Base-by-base conservation (phyloP, 768 basidiomycete species). In the Fomitopsis serialis region DNA sequence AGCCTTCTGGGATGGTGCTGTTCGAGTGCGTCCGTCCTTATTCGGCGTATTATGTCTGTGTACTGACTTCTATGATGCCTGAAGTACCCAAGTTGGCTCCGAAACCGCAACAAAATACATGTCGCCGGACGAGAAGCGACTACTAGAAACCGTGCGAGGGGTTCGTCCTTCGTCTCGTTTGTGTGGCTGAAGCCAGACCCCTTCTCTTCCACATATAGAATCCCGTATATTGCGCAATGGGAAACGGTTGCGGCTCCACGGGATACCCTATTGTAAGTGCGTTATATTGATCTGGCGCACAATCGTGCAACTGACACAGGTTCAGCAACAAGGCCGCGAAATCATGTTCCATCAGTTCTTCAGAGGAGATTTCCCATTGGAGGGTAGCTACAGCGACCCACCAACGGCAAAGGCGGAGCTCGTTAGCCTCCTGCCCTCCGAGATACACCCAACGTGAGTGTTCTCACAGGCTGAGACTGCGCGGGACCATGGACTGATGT, bases 11-110 rank as follows among this genome's bases (percentile, higher is more conserved):
- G 22, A 23, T 62, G 45, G 58, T 57, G 32, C 44, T 68, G 54
- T 67, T 65, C 56, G 61, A 66, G 68, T 70, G 48, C 50, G 67
- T 59, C 24, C 50, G 67, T 59, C 24, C 50, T 11, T 6, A 32
- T 32, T 32, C 29, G n/a, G n/a, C n/a, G n/a, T n/a, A n/a, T n/a
- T n/a, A n/a, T n/a, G n/a, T n/a, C n/a, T n/a, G n/a, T n/a, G 29
- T 32, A 11, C 29, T 32, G 29, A 6, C 6, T 21, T 47, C 19
- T 23, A 27, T 46, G 22, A 46, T 27, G 25, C 34, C 45, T 23
- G 8, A n/a, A 48, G 29, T 19, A n/a, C 37, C 9, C 11, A 11
- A 21, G 37, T 25, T 42, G 4, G 9, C 21, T 15, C 40, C 4
- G 10, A 50, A 11, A 17, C 12, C 23, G 49, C 36, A 27, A 42